Conservation (phyloP, 164 flowering plant genomes). For the Paratinospora sagittata region DNA sequence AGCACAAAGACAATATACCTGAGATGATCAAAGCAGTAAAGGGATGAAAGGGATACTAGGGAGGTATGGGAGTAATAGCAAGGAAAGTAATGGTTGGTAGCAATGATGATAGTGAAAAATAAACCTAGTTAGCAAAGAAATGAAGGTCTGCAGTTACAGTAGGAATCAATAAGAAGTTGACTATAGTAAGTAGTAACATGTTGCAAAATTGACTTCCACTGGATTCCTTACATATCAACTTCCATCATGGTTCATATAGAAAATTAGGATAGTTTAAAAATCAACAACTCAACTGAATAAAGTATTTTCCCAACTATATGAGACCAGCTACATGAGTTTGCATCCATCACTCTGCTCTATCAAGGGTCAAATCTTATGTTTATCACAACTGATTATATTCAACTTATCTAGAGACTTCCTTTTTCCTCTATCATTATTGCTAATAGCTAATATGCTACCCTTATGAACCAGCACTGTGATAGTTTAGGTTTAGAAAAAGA, state of each 20-base stretch:
- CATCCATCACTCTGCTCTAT: not conserved
- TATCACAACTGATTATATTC: not conserved
- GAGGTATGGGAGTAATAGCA: not conserved
- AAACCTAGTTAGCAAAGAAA: not conserved
- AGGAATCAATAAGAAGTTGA: not conserved
- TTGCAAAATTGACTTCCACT: not conserved
- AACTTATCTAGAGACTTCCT: no score
- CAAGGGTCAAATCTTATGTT: not conserved
- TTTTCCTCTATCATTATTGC: no score
- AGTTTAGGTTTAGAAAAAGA: not conserved
- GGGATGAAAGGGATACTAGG: not conserved
- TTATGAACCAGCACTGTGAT: not conserved
- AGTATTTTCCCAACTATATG: not conserved
- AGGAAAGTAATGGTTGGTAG: not conserved
- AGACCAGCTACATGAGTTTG: not conserved
- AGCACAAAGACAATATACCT: not conserved
- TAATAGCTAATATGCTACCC: not conserved
- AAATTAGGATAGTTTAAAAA: not conserved
- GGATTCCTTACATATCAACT: not conserved
- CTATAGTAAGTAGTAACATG: not conserved
- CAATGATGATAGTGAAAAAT: not conserved
- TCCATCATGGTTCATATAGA: not conserved
- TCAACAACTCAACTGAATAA: not conserved
- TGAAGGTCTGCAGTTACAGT: not conserved
- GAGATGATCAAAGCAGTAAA: not conserved